Conservation (phyloP, 1,284 basidiomycete genomes). For the Xerocomus cyaneibrunnescens region DNA sequence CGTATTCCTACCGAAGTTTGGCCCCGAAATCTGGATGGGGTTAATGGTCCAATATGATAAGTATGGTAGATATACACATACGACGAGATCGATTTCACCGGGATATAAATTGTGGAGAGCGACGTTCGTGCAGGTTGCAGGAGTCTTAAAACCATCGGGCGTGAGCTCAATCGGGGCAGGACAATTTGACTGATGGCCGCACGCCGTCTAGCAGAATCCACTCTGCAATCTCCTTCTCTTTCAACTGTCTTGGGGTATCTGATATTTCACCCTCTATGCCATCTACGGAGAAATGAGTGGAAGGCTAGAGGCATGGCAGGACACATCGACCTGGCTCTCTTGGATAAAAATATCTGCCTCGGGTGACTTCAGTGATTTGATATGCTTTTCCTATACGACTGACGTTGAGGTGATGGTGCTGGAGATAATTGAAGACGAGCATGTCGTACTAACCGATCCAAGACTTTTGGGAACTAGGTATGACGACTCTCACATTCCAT, state of each 20-base stretch:
- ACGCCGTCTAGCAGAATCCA: slow-evolving; percentile 90
- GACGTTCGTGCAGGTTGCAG: slow-evolving; percentile 89
- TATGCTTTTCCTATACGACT: slow-evolving; percentile 69
- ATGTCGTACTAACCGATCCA: slow-evolving; percentile 68
- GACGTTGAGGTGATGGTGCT: slow-evolving; percentile 3
- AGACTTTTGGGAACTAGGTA: slow-evolving; percentile 86
- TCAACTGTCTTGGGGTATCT: slow-evolving; percentile 59
- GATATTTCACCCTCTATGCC: slow-evolving; percentile 69
- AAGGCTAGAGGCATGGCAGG: not conserved
- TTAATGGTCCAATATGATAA: not conserved
- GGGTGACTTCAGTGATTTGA: slow-evolving; percentile 77
- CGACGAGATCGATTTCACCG: slow-evolving; percentile 81
- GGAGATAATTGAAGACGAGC: not conserved
- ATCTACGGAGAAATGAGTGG: slow-evolving; percentile 41
- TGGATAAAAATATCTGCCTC: slow-evolving; percentile 83
- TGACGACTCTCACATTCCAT: slow-evolving; percentile 87
- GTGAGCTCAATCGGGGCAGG: slow-evolving; percentile 8
- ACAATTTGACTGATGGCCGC: slow-evolving; percentile 26
- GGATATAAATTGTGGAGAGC: slow-evolving; percentile 86
- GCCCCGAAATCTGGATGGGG: slow-evolving; percentile 62
- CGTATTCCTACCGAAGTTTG: slow-evolving; percentile 79
- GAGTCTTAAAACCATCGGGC: slow-evolving; percentile 56
- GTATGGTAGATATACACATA: slow-evolving; percentile 36
- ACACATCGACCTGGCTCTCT: slow-evolving; percentile 46
- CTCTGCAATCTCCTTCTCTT: slow-evolving; percentile 76